phyloP scores from a whole-genome alignment of 768 basidiomycete genomes.

The Suillus sp. region DNA sequence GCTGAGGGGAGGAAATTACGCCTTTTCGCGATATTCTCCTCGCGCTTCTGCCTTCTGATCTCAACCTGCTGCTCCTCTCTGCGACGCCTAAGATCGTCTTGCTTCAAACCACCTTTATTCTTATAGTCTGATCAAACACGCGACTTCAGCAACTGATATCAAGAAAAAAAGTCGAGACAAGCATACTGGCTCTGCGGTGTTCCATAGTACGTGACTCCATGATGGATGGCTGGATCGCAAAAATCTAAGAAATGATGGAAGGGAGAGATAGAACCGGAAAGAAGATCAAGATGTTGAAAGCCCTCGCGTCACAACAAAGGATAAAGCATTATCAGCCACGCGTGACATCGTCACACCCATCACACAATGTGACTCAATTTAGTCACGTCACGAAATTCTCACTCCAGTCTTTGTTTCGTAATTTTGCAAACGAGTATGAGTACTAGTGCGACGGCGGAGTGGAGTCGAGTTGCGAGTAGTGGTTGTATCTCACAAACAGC shows the following conservation, averaged over 20 bases:
- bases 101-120: conserved; percentile 86
- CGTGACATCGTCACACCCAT: conserved; percentile 30
- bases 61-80: conserved; percentile 99
- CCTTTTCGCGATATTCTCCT: conserved; percentile 98
- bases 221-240: conserved; percentile 21
- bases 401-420: too few relatives aligned
- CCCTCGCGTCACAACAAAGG: conserved; percentile 21
- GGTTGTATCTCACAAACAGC: background rate
- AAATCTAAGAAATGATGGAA: conserved; percentile 14
- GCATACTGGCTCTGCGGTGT: conserved; percentile 70
- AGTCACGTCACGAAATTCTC: conserved; percentile 19
- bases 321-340: conserved; percentile 9
- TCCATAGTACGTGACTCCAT: conserved; percentile 74
- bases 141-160: conserved; percentile 37
- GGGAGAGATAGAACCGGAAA: conserved; percentile 14
- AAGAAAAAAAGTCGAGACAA: conserved; percentile 16
- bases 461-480: background rate
- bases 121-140: conserved; percentile 72
- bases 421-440: background rate
- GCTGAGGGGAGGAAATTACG: conserved; percentile 85
- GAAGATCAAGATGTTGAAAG: conserved; percentile 18
- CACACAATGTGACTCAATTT: conserved; percentile 24
- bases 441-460: background rate
- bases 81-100: conserved; percentile 92
- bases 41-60: conserved; percentile 96